Conservation (phyloP, 345 rosid genomes). For the Gossypium sturtianum region DNA sequence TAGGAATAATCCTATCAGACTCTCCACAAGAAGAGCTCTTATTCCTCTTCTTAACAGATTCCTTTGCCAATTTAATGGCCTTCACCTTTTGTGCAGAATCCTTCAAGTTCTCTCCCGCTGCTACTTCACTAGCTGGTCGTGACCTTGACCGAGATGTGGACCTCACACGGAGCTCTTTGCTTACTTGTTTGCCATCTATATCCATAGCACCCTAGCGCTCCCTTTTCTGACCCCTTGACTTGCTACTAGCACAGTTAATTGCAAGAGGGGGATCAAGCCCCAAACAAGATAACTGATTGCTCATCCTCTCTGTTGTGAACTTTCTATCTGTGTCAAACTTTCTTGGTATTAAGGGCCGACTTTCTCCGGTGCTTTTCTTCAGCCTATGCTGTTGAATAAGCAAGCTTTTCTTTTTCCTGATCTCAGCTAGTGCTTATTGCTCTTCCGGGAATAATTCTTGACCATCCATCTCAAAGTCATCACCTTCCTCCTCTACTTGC, state of each 20-base stretch:
- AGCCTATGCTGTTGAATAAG: slow-evolving; percentile 60
- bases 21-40: slow-evolving; percentile 83
- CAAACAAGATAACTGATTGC: slow-evolving; percentile 47
- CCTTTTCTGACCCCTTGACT: slow-evolving; percentile 55
- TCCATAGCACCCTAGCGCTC: slow-evolving; percentile 46
- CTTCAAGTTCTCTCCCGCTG: slow-evolving; percentile 83
- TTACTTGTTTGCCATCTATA: slow-evolving; percentile 49
- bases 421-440: slow-evolving; percentile 49
- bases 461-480: slow-evolving; percentile 57
- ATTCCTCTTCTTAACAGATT: slow-evolving; percentile 61
- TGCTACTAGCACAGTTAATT: slow-evolving; percentile 45
- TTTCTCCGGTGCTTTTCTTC: slow-evolving; percentile 66
- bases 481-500: slow-evolving; percentile 46
- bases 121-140: slow-evolving; percentile 54
- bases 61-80: slow-evolving; percentile 41
- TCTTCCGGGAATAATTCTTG: slow-evolving; percentile 63
- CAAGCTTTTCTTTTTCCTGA: slow-evolving; percentile 62
- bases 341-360: slow-evolving; percentile 49
- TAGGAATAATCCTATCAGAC: slow-evolving; percentile 67
- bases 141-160: slow-evolving; percentile 52
- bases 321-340: slow-evolving; percentile 50
- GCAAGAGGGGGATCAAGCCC: slow-evolving; percentile 55
- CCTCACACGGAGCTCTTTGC: slow-evolving; percentile 53
- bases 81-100: slow-evolving; percentile 62
- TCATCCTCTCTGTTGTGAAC: slow-evolving; percentile 51